Percentiles rank a stretch among this genome's conserved stretches.
Evolutionary conservation across 2,329 filamentous ascomycete genomes (phyloP).

Genomic region (Golovinomyces cichoracearum): DNA sequence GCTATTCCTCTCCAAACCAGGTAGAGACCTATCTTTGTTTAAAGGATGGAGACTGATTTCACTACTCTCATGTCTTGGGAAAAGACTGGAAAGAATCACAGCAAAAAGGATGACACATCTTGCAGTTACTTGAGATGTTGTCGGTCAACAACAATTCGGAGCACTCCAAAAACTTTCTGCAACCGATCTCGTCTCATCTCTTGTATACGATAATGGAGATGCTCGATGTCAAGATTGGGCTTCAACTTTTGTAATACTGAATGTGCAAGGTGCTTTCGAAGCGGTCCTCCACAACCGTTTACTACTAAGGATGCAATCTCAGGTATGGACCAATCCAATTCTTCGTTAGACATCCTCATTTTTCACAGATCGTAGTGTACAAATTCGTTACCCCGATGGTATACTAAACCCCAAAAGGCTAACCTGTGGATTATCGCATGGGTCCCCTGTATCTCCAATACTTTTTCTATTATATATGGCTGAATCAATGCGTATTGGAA

Average conservation of each 20-base stretch:
- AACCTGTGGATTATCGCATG: neutral
- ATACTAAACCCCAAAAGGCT: neutral
- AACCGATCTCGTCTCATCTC: neutral
- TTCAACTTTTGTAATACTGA: no score
- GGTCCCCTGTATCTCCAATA: neutral
- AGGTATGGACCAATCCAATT: neutral
- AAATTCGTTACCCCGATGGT: neutral
- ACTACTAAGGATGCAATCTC: neutral
- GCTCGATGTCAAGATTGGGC: no score
- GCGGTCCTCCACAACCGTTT: neutral
- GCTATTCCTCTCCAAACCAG: neutral
- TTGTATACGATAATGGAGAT: no score
- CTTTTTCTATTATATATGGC: neutral
- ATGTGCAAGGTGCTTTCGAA: neutral
- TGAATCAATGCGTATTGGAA: no score
- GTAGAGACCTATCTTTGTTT: neutral
- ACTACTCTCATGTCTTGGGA: neutral
- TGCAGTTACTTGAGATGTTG: neutral
- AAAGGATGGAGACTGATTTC: neutral
- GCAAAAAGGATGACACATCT: no score
- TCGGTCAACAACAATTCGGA: neutral
- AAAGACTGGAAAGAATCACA: no score
- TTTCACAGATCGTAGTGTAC: neutral
- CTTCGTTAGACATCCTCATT: neutral
- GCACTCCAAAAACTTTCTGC: neutral